A percentile compares a stretch with the other conserved stretches of the same genome.
These are phyloP conservation scores for Eurotiales sp. DNA, from an alignment of 2,329 filamentous ascomycete genomes.

Conservation along the genomic window DNA sequence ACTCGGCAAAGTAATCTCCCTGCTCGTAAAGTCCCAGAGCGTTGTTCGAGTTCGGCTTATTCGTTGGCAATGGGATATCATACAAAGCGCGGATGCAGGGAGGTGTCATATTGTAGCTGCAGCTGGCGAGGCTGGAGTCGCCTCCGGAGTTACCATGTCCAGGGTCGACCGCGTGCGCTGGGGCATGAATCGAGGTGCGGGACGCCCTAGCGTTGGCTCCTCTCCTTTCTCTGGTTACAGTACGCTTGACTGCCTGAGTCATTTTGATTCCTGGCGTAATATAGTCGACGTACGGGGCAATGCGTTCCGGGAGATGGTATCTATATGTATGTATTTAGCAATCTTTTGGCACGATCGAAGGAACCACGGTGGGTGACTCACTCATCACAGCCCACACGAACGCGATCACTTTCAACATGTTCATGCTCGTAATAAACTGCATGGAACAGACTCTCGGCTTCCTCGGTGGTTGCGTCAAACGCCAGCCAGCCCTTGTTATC, in stretches of 20 bases:
- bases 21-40: conserved; percentile 15
- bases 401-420: conserved; percentile 19
- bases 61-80: conserved; percentile 5
- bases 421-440: conserved; percentile 26
- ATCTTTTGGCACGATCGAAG: neutral
- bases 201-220: conserved; percentile 5
- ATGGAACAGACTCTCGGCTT: conserved; percentile 24
- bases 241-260: conserved; percentile 14
- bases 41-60: conserved; percentile 5
- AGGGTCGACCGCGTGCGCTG: neutral
- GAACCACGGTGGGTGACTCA: conserved; percentile 1
- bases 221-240: conserved; percentile 1
- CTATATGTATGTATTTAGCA: neutral
- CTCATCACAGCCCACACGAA: conserved; percentile 15
- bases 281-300: conserved; percentile 12
- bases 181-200: conserved; percentile 1
- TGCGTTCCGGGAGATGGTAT: conserved; percentile 14
- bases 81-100: conserved; percentile 14
- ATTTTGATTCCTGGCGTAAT: conserved; percentile 15
- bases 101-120: conserved; percentile 14
- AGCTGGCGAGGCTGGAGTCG: conserved; percentile 1
- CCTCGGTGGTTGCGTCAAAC: conserved; percentile 25
- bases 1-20: conserved; percentile 16
- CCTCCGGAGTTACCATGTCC: neutral
- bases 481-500: conserved; percentile 31